Evolutionary conservation across 306 rosid species (phyloP).

Genomic region (Cyamopsis tetragonoloba): DNA sequence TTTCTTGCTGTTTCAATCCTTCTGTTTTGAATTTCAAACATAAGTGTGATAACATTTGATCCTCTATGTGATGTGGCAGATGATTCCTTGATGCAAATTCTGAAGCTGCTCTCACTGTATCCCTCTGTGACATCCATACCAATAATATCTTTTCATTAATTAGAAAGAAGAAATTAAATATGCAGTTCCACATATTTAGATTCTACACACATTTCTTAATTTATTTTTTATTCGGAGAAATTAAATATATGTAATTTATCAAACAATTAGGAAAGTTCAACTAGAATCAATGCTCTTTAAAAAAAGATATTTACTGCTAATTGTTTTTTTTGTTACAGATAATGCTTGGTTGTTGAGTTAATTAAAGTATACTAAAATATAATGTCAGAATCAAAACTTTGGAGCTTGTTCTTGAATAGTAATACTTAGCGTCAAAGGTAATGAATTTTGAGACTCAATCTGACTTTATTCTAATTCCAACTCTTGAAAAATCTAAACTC

Average conservation of each 20-base stretch:
- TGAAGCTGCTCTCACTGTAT: conserved; percentile 63
- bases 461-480: conserved; percentile 10
- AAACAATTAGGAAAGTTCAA: too few relatives aligned
- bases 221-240: too few relatives aligned
- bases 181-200: too few relatives aligned
- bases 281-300: too few relatives aligned
- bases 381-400: conserved; percentile 5
- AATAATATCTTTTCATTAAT: conserved; percentile 22
- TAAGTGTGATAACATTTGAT: conserved; percentile 75
- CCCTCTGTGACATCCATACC: conserved; percentile 52
- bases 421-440: neutral
- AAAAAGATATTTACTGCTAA: too few relatives aligned
- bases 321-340: too few relatives aligned
- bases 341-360: too few relatives aligned
- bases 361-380: too few relatives aligned
- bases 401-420: neutral
- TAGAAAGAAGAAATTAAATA: neutral
- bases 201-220: too few relatives aligned
- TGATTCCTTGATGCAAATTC: conserved; percentile 76
- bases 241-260: too few relatives aligned
- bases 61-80: conserved; percentile 53
- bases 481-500: neutral
- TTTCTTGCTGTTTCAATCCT: conserved; percentile 74
- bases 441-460: conserved; percentile 12
- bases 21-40: conserved; percentile 77